Evolutionary conservation across 78 protist species (phyloP).

Genomic region (Dictyostelium discoideum): dicty_2.7 NC_007091.3:1518501-1519000

Average conservation of each 20-base stretch:
- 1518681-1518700: background rate
- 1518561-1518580: conserved; percentile 54
- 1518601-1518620: conserved; percentile 19
- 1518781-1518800: conserved; percentile 58
- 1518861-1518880: background rate
- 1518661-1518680: background rate
- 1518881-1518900: background rate
- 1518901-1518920: conserved; percentile 30
- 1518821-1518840: background rate
- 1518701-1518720: background rate
- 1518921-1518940: conserved; percentile 30
- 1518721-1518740: background rate
- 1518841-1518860: background rate
- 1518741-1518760: conserved; percentile 37
- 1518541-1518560: conserved; percentile 43
- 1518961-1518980: conserved; percentile 34
- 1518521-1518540: background rate
- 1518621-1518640: conserved; percentile 36
- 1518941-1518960: conserved; percentile 37
- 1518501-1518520: conserved; percentile 11
- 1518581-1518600: background rate
- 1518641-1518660: conserved; percentile 33
- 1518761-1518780: conserved; percentile 59
- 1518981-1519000: conserved; percentile 32
- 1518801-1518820: conserved; percentile 38